Evolutionary conservation across 179 eudicot genomes (phyloP).

Genomic region (Vitellaria paradoxa): DNA sequence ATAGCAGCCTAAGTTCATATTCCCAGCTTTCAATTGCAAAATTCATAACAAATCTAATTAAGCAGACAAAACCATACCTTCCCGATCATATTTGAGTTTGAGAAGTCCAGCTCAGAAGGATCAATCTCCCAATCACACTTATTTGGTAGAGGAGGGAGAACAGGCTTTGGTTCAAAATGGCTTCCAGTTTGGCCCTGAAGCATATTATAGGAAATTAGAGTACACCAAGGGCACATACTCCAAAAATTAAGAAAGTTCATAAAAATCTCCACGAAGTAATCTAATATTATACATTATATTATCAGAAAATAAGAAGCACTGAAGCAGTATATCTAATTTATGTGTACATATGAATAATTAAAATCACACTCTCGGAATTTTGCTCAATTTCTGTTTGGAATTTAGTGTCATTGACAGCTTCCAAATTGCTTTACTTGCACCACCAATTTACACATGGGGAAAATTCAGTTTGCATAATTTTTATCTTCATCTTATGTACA

Average conservation of each 20-base stretch:
- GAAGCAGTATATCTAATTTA: not conserved
- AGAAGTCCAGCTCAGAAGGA: slow-evolving; percentile 89
- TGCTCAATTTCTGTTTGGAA: not conserved
- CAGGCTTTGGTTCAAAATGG: slow-evolving; percentile 95
- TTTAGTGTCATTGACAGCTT: slow-evolving; percentile 10
- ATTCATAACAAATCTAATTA: not conserved
- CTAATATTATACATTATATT: not conserved
- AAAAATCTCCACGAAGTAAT: not conserved
- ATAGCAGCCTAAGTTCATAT: not conserved
- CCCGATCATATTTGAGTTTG: slow-evolving; percentile 69
- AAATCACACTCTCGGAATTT: not conserved
- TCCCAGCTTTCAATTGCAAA: slow-evolving; percentile 3
- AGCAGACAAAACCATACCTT: slow-evolving; percentile 53
- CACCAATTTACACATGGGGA: not conserved
- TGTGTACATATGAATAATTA: not conserved
- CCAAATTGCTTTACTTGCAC: not conserved
- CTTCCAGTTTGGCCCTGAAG: slow-evolving; percentile 98
- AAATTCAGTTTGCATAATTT: not conserved
- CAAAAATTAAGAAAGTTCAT: slow-evolving; percentile 3
- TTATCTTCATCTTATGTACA: not conserved
- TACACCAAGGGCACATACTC: slow-evolving; percentile 6
- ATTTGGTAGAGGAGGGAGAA: slow-evolving; percentile 86
- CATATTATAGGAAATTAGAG: slow-evolving; percentile 7
- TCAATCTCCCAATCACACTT: slow-evolving; percentile 99
- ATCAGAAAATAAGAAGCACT: not conserved